Evolutionary conservation across 2,329 filamentous ascomycete species (phyloP).

Genomic region (Blastomyces parvus): DNA sequence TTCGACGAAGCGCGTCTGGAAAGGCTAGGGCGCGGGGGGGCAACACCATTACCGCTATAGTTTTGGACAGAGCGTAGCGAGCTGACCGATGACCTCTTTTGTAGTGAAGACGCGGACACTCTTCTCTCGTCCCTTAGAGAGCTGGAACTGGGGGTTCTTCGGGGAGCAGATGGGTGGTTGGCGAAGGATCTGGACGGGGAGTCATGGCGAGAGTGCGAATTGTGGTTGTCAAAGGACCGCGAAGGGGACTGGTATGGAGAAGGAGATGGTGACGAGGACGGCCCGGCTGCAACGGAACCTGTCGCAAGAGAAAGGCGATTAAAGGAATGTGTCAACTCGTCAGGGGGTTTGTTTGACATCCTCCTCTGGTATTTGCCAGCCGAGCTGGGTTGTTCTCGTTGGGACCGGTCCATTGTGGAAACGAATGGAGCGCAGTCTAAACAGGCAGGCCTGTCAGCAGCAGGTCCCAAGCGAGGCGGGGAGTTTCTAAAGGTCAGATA

Average conservation of each 20-base stretch:
- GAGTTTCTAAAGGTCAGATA: not conserved
- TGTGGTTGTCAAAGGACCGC: not conserved
- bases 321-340: conserved; percentile 5
- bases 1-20: conserved; percentile 30
- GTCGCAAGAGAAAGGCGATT: conserved; percentile 10
- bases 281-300: not conserved
- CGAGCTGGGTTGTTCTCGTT: not conserved
- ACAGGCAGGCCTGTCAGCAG: not conserved
- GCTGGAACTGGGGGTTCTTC: conserved; percentile 27
- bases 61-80: conserved; percentile 30
- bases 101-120: conserved; percentile 28
- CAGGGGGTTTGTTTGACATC: conserved; percentile 3
- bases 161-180: conserved; percentile 18
- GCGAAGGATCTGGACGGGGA: conserved; percentile 14
- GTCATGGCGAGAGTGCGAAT: conserved; percentile 8
- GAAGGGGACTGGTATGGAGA: conserved; percentile 6
- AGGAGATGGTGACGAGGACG: not conserved
- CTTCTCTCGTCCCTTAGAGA: conserved; percentile 30
- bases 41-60: conserved; percentile 17
- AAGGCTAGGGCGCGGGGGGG: conserved; percentile 24
- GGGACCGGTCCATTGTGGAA: conserved; percentile 1
- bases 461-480: not conserved
- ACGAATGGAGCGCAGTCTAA: not conserved
- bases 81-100: conserved; percentile 31
- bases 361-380: not conserved